Conservation (phyloP, 2,329 filamentous ascomycete genomes). For the Nemania abortiva region DNA sequence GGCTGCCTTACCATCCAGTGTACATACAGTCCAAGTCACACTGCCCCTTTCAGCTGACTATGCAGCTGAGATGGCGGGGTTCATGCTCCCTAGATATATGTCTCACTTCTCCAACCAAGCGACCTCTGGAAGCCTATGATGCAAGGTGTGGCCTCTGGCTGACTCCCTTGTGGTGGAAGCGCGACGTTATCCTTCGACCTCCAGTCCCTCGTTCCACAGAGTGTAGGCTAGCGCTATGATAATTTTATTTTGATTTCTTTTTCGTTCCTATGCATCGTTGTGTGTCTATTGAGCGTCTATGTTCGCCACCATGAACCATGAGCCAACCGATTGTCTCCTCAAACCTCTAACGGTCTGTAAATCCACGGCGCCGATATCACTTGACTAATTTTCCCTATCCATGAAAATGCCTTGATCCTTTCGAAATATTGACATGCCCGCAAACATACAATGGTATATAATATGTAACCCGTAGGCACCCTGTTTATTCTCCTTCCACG, state of each 20-base stretch:
- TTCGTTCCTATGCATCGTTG: conserved; percentile 44
- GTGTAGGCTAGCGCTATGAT: not conserved
- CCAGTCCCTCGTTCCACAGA: not conserved
- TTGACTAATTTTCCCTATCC: conserved; percentile 44
- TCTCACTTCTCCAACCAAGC: conserved; percentile 22
- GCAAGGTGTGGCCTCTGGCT: not conserved
- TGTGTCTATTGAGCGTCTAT: conserved; percentile 49
- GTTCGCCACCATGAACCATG: conserved; percentile 37
- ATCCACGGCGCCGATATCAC: conserved; percentile 40
- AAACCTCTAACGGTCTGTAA: conserved; percentile 32
- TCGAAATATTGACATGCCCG: conserved; percentile 45
- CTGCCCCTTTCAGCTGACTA: conserved; percentile 25
- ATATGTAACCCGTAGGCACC: conserved; percentile 48
- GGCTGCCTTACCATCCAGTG: conserved; percentile 30
- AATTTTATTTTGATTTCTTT: conserved; percentile 47
- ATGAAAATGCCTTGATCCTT: conserved; percentile 43
- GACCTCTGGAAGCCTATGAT: conserved; percentile 3
- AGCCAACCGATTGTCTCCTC: conserved; percentile 32
- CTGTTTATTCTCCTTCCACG: conserved; percentile 33
- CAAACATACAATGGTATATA: conserved; percentile 48
- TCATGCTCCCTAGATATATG: conserved; percentile 8
- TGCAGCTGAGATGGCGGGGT: conserved; percentile 33
- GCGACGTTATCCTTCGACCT: not conserved
- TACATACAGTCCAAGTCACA: conserved; percentile 9
- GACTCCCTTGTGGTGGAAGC: not conserved